These are phyloP conservation scores for Beauveria rudraprayagi DNA, from an alignment of 2,329 filamentous ascomycete genomes.

Conservation along the genomic window DNA sequence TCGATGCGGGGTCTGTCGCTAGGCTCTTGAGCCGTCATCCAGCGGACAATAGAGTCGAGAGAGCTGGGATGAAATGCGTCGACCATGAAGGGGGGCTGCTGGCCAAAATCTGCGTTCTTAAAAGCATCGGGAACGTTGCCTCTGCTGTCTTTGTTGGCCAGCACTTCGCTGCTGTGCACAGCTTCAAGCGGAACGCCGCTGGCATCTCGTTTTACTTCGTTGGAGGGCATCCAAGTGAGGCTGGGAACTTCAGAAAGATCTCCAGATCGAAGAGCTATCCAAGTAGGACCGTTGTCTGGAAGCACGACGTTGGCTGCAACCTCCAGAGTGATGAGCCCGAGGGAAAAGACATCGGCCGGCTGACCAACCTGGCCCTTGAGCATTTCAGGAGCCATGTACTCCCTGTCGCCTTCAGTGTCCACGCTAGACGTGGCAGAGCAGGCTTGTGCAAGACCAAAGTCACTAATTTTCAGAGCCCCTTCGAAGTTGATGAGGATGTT, in stretches of 20 bases:
- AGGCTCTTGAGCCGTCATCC: constrained; percentile 79
- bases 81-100: constrained; percentile 85
- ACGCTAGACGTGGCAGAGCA: constrained; percentile 71
- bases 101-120: constrained; percentile 41
- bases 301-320: constrained; percentile 90
- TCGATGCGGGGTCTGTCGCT: constrained; percentile 63
- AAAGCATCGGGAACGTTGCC: constrained; percentile 35
- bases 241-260: constrained; percentile 85
- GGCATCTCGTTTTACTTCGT: constrained; percentile 63
- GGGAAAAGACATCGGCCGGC: constrained; percentile 85
- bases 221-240: constrained; percentile 71
- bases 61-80: constrained; percentile 63
- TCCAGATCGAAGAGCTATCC: constrained; percentile 81
- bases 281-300: constrained; percentile 84
- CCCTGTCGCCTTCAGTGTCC: constrained; percentile 88
- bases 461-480: constrained; percentile 74
- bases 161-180: constrained; percentile 27
- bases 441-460: constrained; percentile 73
- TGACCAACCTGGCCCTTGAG: constrained; percentile 81
- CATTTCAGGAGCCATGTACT: constrained; percentile 93
- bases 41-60: constrained; percentile 74
- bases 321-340: constrained; percentile 91
- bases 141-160: constrained; percentile 24
- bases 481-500: constrained; percentile 78
- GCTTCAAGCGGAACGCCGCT: constrained; percentile 42